These are phyloP conservation scores for Pouteria glomerata DNA, from an alignment of 148 eudicot species.

Conservation along the genomic window DNA sequence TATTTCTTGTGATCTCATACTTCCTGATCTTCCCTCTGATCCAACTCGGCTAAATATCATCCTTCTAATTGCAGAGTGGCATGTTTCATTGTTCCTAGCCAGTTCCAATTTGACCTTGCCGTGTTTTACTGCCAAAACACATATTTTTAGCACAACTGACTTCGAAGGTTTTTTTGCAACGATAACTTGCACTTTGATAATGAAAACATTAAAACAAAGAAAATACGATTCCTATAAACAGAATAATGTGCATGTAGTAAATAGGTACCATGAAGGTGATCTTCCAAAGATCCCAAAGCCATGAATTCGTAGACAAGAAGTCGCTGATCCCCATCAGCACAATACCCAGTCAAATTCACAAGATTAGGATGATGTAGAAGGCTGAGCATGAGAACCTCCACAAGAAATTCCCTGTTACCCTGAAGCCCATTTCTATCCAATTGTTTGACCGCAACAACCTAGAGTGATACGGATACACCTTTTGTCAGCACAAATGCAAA, in stretches of 20 bases:
- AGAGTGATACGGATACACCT: constrained; percentile 10
- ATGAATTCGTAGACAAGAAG: constrained; percentile 95
- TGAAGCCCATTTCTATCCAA: constrained; percentile 95
- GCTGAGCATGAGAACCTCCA: constrained; percentile 97
- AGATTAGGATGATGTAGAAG: constrained; percentile 77
- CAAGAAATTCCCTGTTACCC: constrained; percentile 91
- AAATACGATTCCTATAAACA: background rate
- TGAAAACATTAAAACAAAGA: background rate
- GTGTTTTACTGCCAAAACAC: background rate
- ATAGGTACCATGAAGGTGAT: constrained; percentile 84
- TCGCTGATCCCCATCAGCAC: constrained; percentile 97
- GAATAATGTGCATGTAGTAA: background rate
- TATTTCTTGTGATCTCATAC: background rate
- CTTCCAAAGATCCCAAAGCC: constrained; percentile 88
- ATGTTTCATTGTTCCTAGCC: background rate
- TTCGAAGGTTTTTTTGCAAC: background rate
- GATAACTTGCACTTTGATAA: background rate
- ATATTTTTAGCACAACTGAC: background rate
- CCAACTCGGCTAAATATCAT: background rate
- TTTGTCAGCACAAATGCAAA: background rate
- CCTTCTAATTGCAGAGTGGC: background rate
- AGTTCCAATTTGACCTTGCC: background rate
- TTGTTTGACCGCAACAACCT: constrained; percentile 94
- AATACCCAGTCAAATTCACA: constrained; percentile 83
- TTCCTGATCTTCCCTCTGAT: background rate